These are phyloP conservation scores for Wickerhamomyces sp. DNA, from an alignment of 1,139 yeast species.

Conservation along the genomic window DNA sequence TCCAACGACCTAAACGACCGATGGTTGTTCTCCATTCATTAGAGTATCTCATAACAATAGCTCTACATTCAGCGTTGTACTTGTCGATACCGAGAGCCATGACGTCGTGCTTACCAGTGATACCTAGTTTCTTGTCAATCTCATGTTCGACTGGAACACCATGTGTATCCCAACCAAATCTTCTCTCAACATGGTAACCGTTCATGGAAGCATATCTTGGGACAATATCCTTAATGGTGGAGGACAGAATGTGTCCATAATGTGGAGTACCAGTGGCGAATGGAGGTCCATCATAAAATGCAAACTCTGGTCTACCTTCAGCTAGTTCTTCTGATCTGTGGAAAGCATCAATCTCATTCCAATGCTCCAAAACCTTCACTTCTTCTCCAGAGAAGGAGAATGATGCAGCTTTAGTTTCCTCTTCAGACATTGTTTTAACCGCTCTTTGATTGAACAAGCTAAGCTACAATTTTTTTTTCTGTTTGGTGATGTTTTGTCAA, in stretches of 20 bases:
- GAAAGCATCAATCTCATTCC: conserved; percentile 94
- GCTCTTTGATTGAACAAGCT: neutral
- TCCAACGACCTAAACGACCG: conserved; percentile 97
- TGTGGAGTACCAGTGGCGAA: conserved; percentile 99
- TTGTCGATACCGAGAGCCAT: conserved; percentile 90
- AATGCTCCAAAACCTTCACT: conserved; percentile 67
- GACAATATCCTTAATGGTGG: conserved; percentile 94
- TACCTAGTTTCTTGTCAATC: conserved; percentile 94
- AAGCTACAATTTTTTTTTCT: neutral
- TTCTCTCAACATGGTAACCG: conserved; percentile 91
- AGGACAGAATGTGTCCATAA: conserved; percentile 94
- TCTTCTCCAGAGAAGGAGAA: conserved; percentile 81
- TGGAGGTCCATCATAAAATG: conserved; percentile 98
- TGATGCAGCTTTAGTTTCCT: conserved; percentile 11
- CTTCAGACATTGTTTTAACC: conserved; percentile 14
- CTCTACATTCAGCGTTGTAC: conserved; percentile 90
- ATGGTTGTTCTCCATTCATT: conserved; percentile 91
- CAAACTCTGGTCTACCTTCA: conserved; percentile 79
- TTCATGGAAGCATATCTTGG: conserved; percentile 98
- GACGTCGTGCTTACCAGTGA: conserved; percentile 91
- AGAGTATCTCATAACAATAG: conserved; percentile 96
- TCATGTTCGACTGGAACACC: conserved; percentile 98
- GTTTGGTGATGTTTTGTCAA: neutral
- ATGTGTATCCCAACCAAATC: conserved; percentile 99
- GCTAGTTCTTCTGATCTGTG: conserved; percentile 80